Conservation (phyloP, 352 stramenopile genomes). For the Phytophthora sojae region DNA sequence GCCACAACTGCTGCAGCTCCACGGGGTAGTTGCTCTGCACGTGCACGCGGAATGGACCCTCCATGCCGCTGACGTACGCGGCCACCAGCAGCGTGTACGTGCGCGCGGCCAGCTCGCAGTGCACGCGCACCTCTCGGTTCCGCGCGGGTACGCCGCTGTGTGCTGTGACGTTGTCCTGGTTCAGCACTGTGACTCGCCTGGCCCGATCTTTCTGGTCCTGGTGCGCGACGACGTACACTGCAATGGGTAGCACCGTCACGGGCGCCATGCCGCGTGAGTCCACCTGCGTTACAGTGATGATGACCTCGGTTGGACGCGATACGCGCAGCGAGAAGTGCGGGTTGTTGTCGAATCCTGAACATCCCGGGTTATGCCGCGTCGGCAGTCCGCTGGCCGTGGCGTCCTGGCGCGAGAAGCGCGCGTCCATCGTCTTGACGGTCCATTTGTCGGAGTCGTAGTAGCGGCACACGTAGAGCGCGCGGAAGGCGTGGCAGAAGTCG, state of each 20-base stretch:
- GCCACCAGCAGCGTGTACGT: slow-evolving; percentile 91
- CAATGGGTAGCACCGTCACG: slow-evolving; percentile 70
- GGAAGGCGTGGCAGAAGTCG: slow-evolving; percentile 93
- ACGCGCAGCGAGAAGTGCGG: slow-evolving; percentile 89
- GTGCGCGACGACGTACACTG: slow-evolving; percentile 75
- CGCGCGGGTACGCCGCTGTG: slow-evolving; percentile 80
- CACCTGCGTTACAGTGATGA: slow-evolving; percentile 88
- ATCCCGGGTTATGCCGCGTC: slow-evolving; percentile 83
- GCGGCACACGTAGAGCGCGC: slow-evolving; percentile 91
- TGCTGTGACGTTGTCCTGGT: slow-evolving; percentile 75
- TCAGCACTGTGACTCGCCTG: slow-evolving; percentile 65
- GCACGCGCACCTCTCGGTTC: slow-evolving; percentile 77
- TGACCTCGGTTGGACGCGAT: slow-evolving; percentile 80
- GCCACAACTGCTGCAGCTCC: slow-evolving; percentile 80
- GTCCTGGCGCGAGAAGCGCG: slow-evolving; percentile 62
- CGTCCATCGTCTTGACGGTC: slow-evolving; percentile 52
- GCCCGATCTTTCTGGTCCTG: slow-evolving; percentile 61
- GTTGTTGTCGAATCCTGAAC: slow-evolving; percentile 83
- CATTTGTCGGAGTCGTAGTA: slow-evolving; percentile 93
- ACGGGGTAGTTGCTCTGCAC: slow-evolving; percentile 91
- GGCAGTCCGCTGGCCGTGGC: slow-evolving; percentile 84
- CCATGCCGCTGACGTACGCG: slow-evolving; percentile 90
- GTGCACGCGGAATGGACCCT: slow-evolving; percentile 89
- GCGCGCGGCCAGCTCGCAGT: slow-evolving; percentile 76
- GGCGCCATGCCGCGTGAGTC: slow-evolving; percentile 69